Evolutionary conservation across 352 stramenopile species (phyloP), one percentile per base, ranked within the genome.

Genomic region (Thalassiosira hispida): DNA sequence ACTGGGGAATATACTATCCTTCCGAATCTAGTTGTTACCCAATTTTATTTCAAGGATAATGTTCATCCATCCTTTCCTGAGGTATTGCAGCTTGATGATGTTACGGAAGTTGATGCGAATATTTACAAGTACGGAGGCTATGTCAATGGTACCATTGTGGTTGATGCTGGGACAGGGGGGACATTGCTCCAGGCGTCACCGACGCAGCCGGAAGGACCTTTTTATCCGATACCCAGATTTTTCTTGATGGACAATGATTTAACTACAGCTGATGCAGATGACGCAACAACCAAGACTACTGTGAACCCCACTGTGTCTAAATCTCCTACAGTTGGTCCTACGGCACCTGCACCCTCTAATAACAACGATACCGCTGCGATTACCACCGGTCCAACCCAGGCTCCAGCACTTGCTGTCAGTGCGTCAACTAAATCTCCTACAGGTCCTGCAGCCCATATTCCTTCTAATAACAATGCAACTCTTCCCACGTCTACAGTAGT

Each of bases 21-120:
- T 38, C 5, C 8, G n/a, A 52, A 22, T 14, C 38, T 33, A 16
- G 14, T 75, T 5, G 35, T 66, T 12, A 75, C 66, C n/a, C 66
- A 75, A 57, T 68, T 75, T 63, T 75, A 75, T 33, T 75, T 75
- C 38, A 42, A 55, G 40, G 66, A 67, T n/a, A 53, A 67, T 23
- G 8, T 20, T 38, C 49, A 29, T 31, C 66, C 65, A 42, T 42
- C 40, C 6, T 75, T 33, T 56, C 53, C 66, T 27, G 66, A 75
- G n/a, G 46, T 51, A 23, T 49, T 75, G 23, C 53, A 66, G 38
- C 66, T 75, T 3, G 31, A 38, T 3, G 31, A 38, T 49, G 40
- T 75, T 12, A 47, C 44, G 3, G 38, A 65, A 51, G 66, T 75
- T 9, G 66, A 66, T 65, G 33, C 27, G 1, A 12, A 14, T 23